These are phyloP conservation scores for Fusarium citri DNA, from an alignment of 2,329 filamentous ascomycete species.

Conservation along the genomic window DNA sequence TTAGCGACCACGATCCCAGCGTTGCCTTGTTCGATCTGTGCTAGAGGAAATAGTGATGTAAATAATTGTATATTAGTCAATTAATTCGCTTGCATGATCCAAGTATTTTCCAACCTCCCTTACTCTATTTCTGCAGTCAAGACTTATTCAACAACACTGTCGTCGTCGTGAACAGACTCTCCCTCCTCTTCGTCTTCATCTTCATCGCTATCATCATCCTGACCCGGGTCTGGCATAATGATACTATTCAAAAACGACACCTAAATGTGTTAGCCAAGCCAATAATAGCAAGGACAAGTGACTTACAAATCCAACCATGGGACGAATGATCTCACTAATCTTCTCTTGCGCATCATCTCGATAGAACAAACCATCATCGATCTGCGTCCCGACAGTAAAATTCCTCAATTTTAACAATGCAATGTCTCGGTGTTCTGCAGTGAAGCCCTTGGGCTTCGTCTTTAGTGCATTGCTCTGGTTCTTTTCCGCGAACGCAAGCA, in stretches of 20 bases:
- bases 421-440: conserved; percentile 80
- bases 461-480: conserved; percentile 84
- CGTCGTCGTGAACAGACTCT: conserved; percentile 11
- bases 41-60: conserved; percentile 13
- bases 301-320: conserved; percentile 84
- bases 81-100: neutral
- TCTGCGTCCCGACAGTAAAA: conserved; percentile 76
- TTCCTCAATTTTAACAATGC: conserved; percentile 82
- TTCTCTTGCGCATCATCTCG: conserved; percentile 71
- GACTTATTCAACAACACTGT: conserved; percentile 21
- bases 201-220: conserved; percentile 57
- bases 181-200: conserved; percentile 44
- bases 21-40: conserved; percentile 74
- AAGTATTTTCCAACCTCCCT: neutral
- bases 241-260: conserved; percentile 77
- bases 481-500: conserved; percentile 75
- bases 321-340: conserved; percentile 71
- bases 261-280: conserved; percentile 53
- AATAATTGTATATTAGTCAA: conserved; percentile 11
- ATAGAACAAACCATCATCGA: conserved; percentile 74
- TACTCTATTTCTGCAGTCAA: neutral
- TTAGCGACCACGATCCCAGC: conserved; percentile 77
- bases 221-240: conserved; percentile 75
- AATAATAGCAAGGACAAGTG: neutral
- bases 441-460: conserved; percentile 86